Evolutionary conservation across 495 filamentous ascomycete species (phyloP).

Genomic region (Penicillium mononematosum): DNA sequence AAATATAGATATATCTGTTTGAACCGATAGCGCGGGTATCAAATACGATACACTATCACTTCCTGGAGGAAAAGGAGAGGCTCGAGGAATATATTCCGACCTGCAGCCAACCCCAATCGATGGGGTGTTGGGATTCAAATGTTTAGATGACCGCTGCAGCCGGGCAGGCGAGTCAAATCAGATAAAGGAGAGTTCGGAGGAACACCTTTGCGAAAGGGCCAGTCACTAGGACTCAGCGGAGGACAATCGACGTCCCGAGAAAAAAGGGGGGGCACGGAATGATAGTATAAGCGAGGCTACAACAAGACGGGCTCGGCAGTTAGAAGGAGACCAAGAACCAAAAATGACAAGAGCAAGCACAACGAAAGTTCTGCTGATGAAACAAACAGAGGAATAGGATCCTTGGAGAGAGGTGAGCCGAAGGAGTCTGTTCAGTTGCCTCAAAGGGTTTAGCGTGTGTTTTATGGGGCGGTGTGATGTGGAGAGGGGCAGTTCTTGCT

Average conservation of each 20-base stretch:
- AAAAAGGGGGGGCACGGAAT: conserved; percentile 21
- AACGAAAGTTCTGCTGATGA: conserved; percentile 14
- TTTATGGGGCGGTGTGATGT: conserved; percentile 35
- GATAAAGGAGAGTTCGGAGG: conserved; percentile 19
- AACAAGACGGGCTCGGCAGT: conserved; percentile 8
- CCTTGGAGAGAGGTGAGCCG: conserved; percentile 26
- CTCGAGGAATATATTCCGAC: conserved; percentile 14
- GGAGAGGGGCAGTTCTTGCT: conserved; percentile 28
- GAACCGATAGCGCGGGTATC: conserved; percentile 8
- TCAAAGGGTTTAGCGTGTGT: conserved; percentile 29
- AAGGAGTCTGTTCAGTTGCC: conserved; percentile 30
- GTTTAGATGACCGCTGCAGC: conserved; percentile 58
- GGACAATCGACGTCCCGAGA: conserved; percentile 1
- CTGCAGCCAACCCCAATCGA: conserved; percentile 23
- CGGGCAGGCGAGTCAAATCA: conserved; percentile 36
- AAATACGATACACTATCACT: conserved; percentile 23
- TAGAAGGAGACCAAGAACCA: neutral
- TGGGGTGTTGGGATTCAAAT: conserved; percentile 55
- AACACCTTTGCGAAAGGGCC: conserved; percentile 19
- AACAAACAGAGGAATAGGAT: conserved; percentile 14
- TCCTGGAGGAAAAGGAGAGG: conserved; percentile 6
- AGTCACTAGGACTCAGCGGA: conserved; percentile 25
- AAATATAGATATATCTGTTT: conserved; percentile 1
- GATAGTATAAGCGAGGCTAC: conserved; percentile 12
- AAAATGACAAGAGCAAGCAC: conserved; percentile 7